Conservation (phyloP, 768 basidiomycete genomes). For the Cystobasidium onofrii region DNA sequence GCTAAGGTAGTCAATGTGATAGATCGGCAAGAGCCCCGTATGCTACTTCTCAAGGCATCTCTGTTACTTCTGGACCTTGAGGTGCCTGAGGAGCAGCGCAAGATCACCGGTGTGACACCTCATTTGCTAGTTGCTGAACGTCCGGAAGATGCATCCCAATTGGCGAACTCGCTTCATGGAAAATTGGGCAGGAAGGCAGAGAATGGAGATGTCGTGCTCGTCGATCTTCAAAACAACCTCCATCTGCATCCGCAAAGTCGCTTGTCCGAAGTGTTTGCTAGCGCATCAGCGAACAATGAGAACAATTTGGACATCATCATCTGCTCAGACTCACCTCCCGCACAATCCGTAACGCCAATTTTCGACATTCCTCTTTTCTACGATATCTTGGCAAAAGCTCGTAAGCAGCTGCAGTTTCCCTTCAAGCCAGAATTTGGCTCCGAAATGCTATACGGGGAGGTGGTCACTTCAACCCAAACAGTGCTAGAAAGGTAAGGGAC, state of each 20-base stretch:
- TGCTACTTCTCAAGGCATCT: slow-evolving; percentile 46
- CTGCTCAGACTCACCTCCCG: slow-evolving; percentile 40
- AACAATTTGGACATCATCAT: slow-evolving; percentile 42
- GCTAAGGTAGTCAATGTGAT: slow-evolving; percentile 3
- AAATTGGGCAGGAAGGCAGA: neutral
- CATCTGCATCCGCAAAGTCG: neutral
- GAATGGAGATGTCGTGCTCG: neutral
- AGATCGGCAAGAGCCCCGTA: slow-evolving; percentile 39
- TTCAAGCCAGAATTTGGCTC: slow-evolving; percentile 33
- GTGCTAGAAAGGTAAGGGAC: slow-evolving; percentile 74
- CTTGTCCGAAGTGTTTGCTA: neutral
- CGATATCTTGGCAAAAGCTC: slow-evolving; percentile 30
- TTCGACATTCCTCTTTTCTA: slow-evolving; percentile 66
- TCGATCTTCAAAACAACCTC: slow-evolving; percentile 15
- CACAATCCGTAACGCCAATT: slow-evolving; percentile 56
- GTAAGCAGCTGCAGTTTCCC: neutral
- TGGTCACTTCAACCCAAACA: slow-evolving; percentile 88
- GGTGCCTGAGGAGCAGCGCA: slow-evolving; percentile 47
- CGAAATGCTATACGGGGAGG: slow-evolving; percentile 67
- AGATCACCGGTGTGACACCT: slow-evolving; percentile 10
- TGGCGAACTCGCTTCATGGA: neutral
- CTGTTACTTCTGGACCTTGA: slow-evolving; percentile 48
- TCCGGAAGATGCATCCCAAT: neutral
- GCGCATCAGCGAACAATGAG: slow-evolving; percentile 47
- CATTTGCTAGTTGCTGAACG: slow-evolving; percentile 32